Base-by-base conservation (phyloP, 2,329 filamentous ascomycete species). In the Aureobasidium sp. region DNA sequence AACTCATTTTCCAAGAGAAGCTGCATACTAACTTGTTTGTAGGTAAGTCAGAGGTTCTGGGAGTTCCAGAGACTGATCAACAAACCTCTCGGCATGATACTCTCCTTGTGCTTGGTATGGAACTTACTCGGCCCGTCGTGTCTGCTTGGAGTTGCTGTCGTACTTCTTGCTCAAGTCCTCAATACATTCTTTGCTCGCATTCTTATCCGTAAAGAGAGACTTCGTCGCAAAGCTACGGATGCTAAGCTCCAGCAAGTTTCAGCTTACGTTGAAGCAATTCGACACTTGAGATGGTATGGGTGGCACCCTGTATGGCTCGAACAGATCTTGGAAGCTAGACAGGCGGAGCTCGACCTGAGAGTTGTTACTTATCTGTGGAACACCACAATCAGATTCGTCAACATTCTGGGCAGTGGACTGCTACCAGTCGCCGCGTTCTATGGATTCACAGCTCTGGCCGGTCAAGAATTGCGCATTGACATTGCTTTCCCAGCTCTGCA, bases 401-500 rank as follows among this genome's bases (percentile, higher is more conserved):
- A 93, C 70, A 80, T 84, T 4, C 79, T 90, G 31, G 85, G 88
- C 0, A 88, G 87, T 31, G 85, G 86, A 0, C 74, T 91, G 4
- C 91, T 96, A 66, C 91, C 91, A 0, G 86, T 94, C 0, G 85
- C 88, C 1, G 89, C 88, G 1, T 91, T 96, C 67, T 90, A 86
- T 66, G 86, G 90, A 0, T 96, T 91, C 71, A 94, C 91, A 0
- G 80, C 87, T 12, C 72, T 92, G 42, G 85, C 88, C 5, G 83
- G 84, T 0, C 79, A 83, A 52, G 82, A 85, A 0, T 75, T 96
- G 9, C 85, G 85, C 0, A 85, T 96, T 39, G 89, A 96, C 64
- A 80, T 96, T 29, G 91, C 91, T 11, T 96, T 96, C 72, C 91
- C 91, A 0, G 91, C 91, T 0, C 78, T 96, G 2, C 87, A 92